Evolutionary conservation across 2,329 filamentous ascomycete genomes (phyloP), one percentile per base, ranked within the genome.

Genomic region (Arthrobotrys sinensis): DNA sequence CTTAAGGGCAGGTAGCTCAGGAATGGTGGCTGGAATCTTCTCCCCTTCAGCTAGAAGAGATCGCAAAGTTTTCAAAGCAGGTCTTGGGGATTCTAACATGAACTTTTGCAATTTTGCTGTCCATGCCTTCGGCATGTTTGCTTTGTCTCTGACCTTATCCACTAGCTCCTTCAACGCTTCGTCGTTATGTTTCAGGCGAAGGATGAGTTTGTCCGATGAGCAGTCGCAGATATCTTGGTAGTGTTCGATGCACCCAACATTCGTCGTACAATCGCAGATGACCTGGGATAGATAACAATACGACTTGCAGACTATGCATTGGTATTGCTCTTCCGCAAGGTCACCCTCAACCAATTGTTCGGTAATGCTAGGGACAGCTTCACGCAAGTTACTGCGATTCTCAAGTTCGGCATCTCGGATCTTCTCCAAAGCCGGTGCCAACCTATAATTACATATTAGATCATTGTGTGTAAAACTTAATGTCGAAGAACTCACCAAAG

Each of bases 271-370:
- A 73, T 91, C 87, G 84, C 96, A 99, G 81, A 92, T 91, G 84
- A 96, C 97, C 81, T 95, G 91, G 34, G 96, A 97, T 28, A 98
- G 87, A 84, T 95, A 98, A 82, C 92, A 91, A 85, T 94, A 98
- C 0, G 91, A 90, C 84, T 98, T 98, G 88, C 96, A 99, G 84
- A 93, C 93, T 48, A 88, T 88, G 85, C 96, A 98, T 79, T 96
- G 93, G 83, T 97, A 94, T 80, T 97, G 94, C 80, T 98, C 95
- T 83, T 99, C 96, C 2, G 91, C 89, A 0, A 96, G 89, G 81
- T 96, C 91, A 63, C 89, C 86, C 80, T 92, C 88, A 70, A 92
- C 83, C 82, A 81, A 60, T 57, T 79, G 69, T 60, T 82, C 80
- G 10, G 79, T 81, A 62, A 80, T 78, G 36, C 71, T 68, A 2